Evolutionary conservation across 768 basidiomycete species (phyloP).

Genomic region (Candolleomyces efflorescens): DNA sequence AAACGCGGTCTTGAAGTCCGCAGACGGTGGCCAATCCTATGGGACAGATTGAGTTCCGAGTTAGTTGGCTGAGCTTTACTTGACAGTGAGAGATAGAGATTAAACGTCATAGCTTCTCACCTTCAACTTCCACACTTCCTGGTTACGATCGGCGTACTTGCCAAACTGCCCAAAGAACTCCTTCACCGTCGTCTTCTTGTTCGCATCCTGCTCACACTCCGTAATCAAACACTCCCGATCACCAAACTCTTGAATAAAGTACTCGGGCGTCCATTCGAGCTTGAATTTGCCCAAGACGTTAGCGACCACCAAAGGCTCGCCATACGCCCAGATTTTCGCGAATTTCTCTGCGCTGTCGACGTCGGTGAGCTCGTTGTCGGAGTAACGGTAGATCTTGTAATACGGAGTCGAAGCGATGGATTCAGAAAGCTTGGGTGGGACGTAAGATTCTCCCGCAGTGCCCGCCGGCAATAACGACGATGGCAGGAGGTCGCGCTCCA

Average conservation of each 20-base stretch:
- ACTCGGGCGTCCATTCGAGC: conserved; percentile 77
- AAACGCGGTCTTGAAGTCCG: conserved; percentile 79
- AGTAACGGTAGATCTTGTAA: conserved; percentile 42
- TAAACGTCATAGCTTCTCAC: conserved; percentile 27
- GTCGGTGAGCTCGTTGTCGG: conserved; percentile 48
- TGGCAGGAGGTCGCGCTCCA: neutral
- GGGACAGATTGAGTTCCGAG: neutral
- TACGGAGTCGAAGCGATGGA: conserved; percentile 34
- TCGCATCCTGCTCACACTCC: conserved; percentile 76
- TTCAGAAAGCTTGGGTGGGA: conserved; percentile 21
- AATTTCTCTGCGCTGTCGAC: conserved; percentile 38
- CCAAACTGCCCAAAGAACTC: conserved; percentile 84
- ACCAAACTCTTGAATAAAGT: conserved; percentile 69
- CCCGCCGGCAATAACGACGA: neutral
- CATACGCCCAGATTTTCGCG: conserved; percentile 64
- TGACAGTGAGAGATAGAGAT: neutral
- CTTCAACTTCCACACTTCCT: conserved; percentile 71
- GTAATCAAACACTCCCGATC: conserved; percentile 64
- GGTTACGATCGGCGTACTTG: conserved; percentile 48
- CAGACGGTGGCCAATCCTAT: conserved; percentile 90
- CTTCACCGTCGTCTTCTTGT: conserved; percentile 57
- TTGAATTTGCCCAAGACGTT: conserved; percentile 58
- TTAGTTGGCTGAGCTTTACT: neutral
- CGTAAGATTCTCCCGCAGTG: conserved; percentile 13
- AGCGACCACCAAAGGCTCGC: conserved; percentile 77